Evolutionary conservation across 2,329 filamentous ascomycete genomes (phyloP).

Genomic region (Talaromyces sp.): DNA sequence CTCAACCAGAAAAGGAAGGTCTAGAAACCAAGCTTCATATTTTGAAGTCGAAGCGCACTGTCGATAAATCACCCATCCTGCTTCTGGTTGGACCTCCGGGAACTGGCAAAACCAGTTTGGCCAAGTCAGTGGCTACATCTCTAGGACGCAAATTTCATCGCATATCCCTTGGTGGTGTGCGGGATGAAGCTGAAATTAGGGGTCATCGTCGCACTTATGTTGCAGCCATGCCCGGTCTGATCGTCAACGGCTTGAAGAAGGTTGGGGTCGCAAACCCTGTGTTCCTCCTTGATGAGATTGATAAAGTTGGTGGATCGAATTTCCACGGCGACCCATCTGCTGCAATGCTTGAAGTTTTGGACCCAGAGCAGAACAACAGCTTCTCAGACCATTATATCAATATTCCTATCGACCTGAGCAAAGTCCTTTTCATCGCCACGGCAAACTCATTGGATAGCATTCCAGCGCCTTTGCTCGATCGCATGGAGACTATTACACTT

Average conservation of each 20-base stretch:
- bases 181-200: constrained; percentile 94
- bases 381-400: constrained; percentile 97
- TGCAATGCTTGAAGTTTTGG: constrained; percentile 95
- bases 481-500: constrained; percentile 93
- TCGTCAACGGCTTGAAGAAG: constrained; percentile 91
- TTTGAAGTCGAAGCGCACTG: constrained; percentile 74
- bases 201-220: constrained; percentile 95
- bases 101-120: constrained; percentile 91
- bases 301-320: constrained; percentile 88
- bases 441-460: constrained; percentile 95
- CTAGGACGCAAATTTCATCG: constrained; percentile 93
- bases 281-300: constrained; percentile 93
- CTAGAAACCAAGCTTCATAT: constrained; percentile 64
- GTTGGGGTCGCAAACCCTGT: constrained; percentile 94
- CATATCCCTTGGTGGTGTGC: constrained; percentile 90
- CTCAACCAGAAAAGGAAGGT: constrained; percentile 43
- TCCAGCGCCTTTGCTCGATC: constrained; percentile 84
- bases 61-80: constrained; percentile 93
- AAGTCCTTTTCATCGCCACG: constrained; percentile 95
- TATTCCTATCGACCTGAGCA: constrained; percentile 91
- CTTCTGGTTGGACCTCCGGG: constrained; percentile 89
- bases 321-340: constrained; percentile 94
- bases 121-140: constrained; percentile 85
- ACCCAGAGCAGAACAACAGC: constrained; percentile 92
- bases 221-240: constrained; percentile 94